A percentile compares a stretch with the other conserved stretches of the same genome.
Evolutionary conservation across 345 rosid genomes (phyloP).

Genomic region (Heritiera fomes): DNA sequence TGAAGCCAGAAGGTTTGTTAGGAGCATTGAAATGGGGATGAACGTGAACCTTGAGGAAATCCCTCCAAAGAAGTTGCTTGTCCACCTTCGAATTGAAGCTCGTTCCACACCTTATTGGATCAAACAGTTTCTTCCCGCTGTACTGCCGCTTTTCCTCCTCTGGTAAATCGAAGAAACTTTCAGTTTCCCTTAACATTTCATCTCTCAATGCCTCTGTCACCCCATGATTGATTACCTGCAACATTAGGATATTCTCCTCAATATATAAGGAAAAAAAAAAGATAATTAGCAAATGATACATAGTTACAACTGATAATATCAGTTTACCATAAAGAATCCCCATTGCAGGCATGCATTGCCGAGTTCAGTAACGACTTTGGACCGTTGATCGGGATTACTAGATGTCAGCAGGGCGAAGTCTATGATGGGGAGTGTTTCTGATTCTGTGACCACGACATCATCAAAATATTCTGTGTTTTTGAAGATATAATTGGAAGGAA

Average conservation of each 20-base stretch:
- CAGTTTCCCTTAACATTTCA: conserved; percentile 20
- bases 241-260: too few species aligned
- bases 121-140: conserved; percentile 34
- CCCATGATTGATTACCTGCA: conserved; percentile 42
- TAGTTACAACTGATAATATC: background rate
- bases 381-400: conserved; percentile 31
- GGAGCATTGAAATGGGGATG: conserved; percentile 48
- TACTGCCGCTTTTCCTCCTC: conserved; percentile 34
- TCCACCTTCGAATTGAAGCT: conserved; percentile 31
- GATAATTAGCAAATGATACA: background rate
- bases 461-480: too few species aligned
- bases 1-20: conserved; percentile 33
- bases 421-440: too few species aligned
- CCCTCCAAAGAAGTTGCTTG: conserved; percentile 38
- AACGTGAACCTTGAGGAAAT: conserved; percentile 43
- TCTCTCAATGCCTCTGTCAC: conserved; percentile 29
- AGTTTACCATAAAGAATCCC: conserved; percentile 55
- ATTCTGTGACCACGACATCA: too few species aligned
- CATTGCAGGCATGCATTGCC: conserved; percentile 52
- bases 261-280: background rate
- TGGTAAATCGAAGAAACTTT: conserved; percentile 33
- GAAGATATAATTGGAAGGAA: too few species aligned
- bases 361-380: conserved; percentile 34
- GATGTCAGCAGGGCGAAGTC: conserved; percentile 35
- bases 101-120: conserved; percentile 42